Base-by-base conservation (phyloP, 495 filamentous ascomycete genomes). In the Penicillium salamii region DNA sequence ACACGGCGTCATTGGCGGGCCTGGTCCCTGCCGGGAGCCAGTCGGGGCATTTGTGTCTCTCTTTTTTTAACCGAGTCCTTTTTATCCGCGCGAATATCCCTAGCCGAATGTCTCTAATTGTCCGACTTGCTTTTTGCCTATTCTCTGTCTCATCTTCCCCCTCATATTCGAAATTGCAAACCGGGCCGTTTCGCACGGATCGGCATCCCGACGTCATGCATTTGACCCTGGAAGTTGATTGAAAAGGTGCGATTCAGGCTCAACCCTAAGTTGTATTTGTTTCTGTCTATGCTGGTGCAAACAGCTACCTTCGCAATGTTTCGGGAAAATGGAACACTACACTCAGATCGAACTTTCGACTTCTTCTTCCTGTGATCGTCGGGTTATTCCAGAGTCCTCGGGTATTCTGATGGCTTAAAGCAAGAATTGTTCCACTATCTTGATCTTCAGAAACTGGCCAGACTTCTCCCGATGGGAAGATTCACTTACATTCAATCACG, bases 151-250 rank as follows among this genome's bases (percentile, higher is more conserved):
- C 41, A 7, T 20, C 12, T 24, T 38, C 9, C 20, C 26, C 36
- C n/a, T 14, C 13, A 14, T 26, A 32, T n/a, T 13, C 23, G 35
- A 46, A 36, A 24, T 36, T n/a, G n/a, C n/a, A n/a, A n/a, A n/a
- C n/a, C 39, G 34, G 44, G 14, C 44, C 44, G 44, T 29, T 26
- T 36, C 21, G 20, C 29, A 44, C 14, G 34, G 40, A 56, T 62
- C 56, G 59, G 59, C 53, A 59, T 62, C 47, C 59, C 59, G 59
- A 62, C 56, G 55, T 62, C 59, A 62, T 62, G 37, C 5, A 14
- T 11, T 13, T 19, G 11, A 39, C 20, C 18, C 29, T 23, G 44
- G 17, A 5, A 37, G 37, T n/a, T n/a, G n/a, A n/a, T n/a, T n/a
- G n/a, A 31, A 9, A 15, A 42, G 17, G 8, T 42, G 7, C 13